phyloP scores from a whole-genome alignment of 2,329 filamentous ascomycete species.

The Paracamarosporium sp. region DNA sequence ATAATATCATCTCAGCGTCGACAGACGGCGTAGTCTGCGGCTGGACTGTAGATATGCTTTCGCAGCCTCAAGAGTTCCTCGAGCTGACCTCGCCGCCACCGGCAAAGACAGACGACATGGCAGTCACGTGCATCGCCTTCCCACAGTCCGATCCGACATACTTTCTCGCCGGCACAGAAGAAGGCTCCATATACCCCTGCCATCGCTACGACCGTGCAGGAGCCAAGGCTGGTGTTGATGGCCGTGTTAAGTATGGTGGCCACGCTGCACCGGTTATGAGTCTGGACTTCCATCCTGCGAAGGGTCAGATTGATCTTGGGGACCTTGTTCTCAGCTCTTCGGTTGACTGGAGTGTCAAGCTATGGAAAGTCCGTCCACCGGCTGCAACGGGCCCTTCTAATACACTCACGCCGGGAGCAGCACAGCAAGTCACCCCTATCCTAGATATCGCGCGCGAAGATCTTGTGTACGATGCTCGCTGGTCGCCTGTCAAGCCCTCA shows the following conservation, averaged over 20 bases:
- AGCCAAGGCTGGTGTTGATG: constrained; percentile 93
- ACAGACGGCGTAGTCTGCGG: constrained; percentile 97
- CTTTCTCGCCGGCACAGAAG: constrained; percentile 95
- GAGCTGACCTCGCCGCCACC: constrained; percentile 86
- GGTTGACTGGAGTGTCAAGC: constrained; percentile 95
- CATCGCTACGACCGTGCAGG: constrained; percentile 97
- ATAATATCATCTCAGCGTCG: constrained; percentile 96
- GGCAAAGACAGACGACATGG: constrained; percentile 85
- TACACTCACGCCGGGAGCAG: constrained; percentile 44
- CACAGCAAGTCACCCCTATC: constrained; percentile 71
- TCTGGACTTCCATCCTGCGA: constrained; percentile 91
- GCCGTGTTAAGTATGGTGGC: constrained; percentile 84
- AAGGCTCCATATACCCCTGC: constrained; percentile 94
- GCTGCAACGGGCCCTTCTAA: constrained; percentile 66
- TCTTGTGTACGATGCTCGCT: constrained; percentile 93
- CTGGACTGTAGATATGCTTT: constrained; percentile 98
- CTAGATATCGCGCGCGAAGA: constrained; percentile 94
- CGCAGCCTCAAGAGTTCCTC: constrained; percentile 92
- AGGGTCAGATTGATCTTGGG: constrained; percentile 90
- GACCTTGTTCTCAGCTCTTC: constrained; percentile 92
- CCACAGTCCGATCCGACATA: constrained; percentile 95
- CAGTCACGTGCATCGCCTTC: constrained; percentile 93
- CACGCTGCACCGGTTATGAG: constrained; percentile 96
- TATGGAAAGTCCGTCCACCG: constrained; percentile 91
- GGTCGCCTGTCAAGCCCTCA: constrained; percentile 92